These are phyloP conservation scores for Sphaerosporella brunnea DNA, from an alignment of 495 filamentous ascomycete species.

Conservation along the genomic window DNA sequence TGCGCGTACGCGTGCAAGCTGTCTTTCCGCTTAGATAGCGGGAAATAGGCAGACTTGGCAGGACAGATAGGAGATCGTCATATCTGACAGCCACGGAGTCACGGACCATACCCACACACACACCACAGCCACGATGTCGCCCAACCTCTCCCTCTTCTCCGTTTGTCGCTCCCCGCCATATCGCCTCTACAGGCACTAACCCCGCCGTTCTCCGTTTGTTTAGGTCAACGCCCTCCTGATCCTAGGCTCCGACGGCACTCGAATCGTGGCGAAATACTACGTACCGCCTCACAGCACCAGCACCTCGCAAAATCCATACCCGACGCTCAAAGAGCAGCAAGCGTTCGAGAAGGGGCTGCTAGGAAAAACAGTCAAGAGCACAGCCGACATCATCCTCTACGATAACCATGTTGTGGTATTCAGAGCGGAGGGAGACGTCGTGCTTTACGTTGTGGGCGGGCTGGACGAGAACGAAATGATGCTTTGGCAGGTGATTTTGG, in stretches of 20 bases:
- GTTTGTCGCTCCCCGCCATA: conserved; percentile 7
- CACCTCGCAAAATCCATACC: conserved; percentile 49
- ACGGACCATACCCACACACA: background rate
- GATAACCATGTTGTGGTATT: conserved; percentile 90
- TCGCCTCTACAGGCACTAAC: background rate
- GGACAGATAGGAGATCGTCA: no score
- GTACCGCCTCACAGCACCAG: conserved; percentile 51
- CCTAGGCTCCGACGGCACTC: conserved; percentile 71
- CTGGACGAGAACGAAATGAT: conserved; percentile 93
- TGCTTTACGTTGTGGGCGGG: conserved; percentile 86
- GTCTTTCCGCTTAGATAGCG: no score
- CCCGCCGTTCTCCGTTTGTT: background rate
- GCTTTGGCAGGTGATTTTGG: conserved; percentile 81
- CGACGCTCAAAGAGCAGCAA: conserved; percentile 78
- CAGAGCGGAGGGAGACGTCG: conserved; percentile 93
- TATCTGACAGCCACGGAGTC: no score
- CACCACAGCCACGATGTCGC: conserved; percentile 28
- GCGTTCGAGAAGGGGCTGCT: conserved; percentile 90
- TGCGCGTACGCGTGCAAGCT: no score
- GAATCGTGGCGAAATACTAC: conserved; percentile 94
- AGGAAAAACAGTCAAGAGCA: conserved; percentile 95
- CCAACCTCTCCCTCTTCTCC: conserved; percentile 68
- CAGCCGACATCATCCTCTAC: conserved; percentile 87
- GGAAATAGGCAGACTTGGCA: no score
- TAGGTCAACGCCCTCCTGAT: conserved; percentile 75